phyloP scores from a whole-genome alignment of 257 asterid species.

The Solanum gandarillasii region DNA sequence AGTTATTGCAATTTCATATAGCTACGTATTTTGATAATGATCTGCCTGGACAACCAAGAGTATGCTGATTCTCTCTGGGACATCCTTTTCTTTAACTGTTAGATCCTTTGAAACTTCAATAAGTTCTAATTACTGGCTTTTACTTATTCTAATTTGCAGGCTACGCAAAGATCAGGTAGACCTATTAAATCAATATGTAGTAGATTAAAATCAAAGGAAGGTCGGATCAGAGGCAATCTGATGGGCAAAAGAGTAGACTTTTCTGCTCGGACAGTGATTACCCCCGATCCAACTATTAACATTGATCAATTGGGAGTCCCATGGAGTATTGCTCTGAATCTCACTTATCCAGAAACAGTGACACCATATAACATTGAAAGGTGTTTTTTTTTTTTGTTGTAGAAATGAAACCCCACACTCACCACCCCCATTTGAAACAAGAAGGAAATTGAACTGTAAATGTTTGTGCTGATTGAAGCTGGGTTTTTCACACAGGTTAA shows the following conservation, averaged over 20 bases:
- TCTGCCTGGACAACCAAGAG: constrained; percentile 98
- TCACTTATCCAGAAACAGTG: constrained; percentile 97
- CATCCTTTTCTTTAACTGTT: not conserved
- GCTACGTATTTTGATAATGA: constrained; percentile 99
- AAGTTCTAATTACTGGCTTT: not conserved
- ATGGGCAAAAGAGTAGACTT: constrained; percentile 99
- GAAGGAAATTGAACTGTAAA: not conserved
- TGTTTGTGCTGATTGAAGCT: constrained; percentile 3
- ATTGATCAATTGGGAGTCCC: constrained; percentile 97
- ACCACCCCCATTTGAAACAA: not conserved
- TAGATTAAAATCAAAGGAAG: constrained; percentile 97
- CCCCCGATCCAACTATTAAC: constrained; percentile 98
- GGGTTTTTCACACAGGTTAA: constrained; percentile 46
- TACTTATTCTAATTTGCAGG: constrained; percentile 31
- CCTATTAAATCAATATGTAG: constrained; percentile 97
- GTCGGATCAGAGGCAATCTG: constrained; percentile 94
- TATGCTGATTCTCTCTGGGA: constrained; percentile 15
- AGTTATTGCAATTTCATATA: constrained; percentile 88
- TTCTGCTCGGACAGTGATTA: constrained; percentile 97
- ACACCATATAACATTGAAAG: constrained; percentile 99
- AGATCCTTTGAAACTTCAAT: not conserved
- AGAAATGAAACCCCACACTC: not conserved
- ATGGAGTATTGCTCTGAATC: constrained; percentile 98
- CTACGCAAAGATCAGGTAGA: constrained; percentile 98
- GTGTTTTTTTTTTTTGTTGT: constrained; percentile 15